Conservation (phyloP, 129 eudicot genomes). For the Pulicaria dysenterica region DNA sequence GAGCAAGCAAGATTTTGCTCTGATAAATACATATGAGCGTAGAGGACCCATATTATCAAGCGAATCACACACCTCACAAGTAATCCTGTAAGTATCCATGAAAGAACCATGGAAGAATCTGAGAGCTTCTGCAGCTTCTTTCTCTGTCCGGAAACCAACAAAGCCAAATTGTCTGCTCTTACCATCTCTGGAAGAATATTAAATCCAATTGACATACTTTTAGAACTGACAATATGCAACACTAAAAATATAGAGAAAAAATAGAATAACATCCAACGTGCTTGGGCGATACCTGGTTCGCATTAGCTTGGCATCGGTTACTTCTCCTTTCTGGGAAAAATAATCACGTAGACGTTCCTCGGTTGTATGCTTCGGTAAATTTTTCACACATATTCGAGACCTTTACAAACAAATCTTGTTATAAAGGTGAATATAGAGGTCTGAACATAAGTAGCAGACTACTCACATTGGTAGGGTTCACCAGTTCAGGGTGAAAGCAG, state of each 20-base stretch:
- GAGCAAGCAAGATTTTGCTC: conserved; percentile 3
- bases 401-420: conserved; percentile 39
- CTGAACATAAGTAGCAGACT: not conserved
- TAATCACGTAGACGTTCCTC: conserved; percentile 77
- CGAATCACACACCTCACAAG: conserved; percentile 72
- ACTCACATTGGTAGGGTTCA: too few relatives aligned
- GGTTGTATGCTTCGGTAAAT: conserved; percentile 66
- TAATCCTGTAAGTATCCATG: conserved; percentile 75
- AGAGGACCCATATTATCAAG: not conserved
- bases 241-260: not conserved
- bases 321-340: conserved; percentile 92
- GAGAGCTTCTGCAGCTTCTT: conserved; percentile 85
- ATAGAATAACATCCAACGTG: not conserved
- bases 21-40: not conserved
- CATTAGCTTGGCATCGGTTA: conserved; percentile 92
- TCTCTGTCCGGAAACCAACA: conserved; percentile 81
- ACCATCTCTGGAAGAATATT: conserved; percentile 72
- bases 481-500: not conserved
- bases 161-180: conserved; percentile 98
- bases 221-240: not conserved
- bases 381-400: conserved; percentile 92
- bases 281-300: conserved; percentile 57
- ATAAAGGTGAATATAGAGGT: not conserved
- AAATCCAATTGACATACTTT: conserved; percentile 7
- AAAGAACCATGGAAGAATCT: conserved; percentile 75